Evolutionary conservation across 345 rosid species (phyloP).

Genomic region (Lenwebbia sp.): DNA sequence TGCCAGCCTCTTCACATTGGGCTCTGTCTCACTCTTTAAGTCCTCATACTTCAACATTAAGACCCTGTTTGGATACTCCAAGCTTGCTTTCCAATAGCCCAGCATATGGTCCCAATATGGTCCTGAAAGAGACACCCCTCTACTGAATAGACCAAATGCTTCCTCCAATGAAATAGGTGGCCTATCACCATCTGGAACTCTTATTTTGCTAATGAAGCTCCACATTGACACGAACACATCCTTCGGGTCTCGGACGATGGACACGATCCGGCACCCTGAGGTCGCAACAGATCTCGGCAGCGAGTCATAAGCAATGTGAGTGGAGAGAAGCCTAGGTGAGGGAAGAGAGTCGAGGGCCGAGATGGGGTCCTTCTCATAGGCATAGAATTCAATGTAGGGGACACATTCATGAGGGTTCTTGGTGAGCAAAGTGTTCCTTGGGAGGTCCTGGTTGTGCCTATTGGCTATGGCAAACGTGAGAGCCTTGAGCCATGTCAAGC

Average conservation of each 20-base stretch:
- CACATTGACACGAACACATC: constrained; percentile 26
- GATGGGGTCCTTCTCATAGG: not conserved
- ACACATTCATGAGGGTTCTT: constrained; percentile 5
- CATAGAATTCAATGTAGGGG: constrained; percentile 2
- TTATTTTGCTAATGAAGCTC: constrained; percentile 10
- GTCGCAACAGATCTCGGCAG: not conserved
- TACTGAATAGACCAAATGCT: constrained; percentile 9
- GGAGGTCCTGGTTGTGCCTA: not conserved
- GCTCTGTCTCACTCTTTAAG: constrained; percentile 4
- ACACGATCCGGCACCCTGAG: constrained; percentile 20
- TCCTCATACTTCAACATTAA: constrained; percentile 20
- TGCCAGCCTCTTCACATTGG: constrained; percentile 7
- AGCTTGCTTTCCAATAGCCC: constrained; percentile 16
- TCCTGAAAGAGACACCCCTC: constrained; percentile 5
- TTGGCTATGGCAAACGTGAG: constrained; percentile 2
- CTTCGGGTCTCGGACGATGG: constrained; percentile 27
- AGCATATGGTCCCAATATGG: constrained; percentile 17
- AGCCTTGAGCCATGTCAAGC: constrained; percentile 21
- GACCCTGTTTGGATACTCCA: constrained; percentile 6
- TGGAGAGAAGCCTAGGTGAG: constrained; percentile 5
- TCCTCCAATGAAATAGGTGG: constrained; percentile 5
- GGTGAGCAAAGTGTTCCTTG: not conserved
- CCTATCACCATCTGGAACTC: not conserved
- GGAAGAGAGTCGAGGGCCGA: not conserved
- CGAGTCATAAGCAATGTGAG: constrained; percentile 9